Percentiles rank a stretch among this genome's conserved stretches.
phyloP scores from a whole-genome alignment of 2,329 filamentous ascomycete genomes.

The Thermoascus crustaceus region DNA sequence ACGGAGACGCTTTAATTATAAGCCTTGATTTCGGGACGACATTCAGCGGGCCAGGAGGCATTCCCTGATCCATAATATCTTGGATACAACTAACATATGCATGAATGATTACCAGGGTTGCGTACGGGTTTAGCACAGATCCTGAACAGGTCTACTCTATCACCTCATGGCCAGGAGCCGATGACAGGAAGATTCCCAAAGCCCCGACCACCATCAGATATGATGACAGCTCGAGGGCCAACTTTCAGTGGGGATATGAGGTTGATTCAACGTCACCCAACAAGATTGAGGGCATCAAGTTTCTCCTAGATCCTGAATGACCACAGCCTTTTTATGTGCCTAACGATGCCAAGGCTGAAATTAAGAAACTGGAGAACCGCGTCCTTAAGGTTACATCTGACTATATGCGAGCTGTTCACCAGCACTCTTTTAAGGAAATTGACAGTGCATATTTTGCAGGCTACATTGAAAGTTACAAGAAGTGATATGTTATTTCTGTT shows the following conservation, averaged over 20 bases:
- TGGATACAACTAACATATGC: neutral
- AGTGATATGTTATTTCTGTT: constrained; percentile 20
- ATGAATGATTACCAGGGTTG: constrained; percentile 8
- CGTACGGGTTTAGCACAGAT: constrained; percentile 12
- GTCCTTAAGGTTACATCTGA: neutral
- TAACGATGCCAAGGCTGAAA: neutral
- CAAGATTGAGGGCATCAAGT: constrained; percentile 18
- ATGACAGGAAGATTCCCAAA: constrained; percentile 15
- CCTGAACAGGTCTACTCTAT: constrained; percentile 15
- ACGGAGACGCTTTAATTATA: constrained; percentile 18
- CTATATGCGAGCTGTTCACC: neutral
- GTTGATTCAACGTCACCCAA: constrained; percentile 14
- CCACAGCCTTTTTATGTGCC: neutral
- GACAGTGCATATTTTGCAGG: constrained; percentile 7
- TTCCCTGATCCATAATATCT: neutral
- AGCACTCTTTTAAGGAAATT: neutral
- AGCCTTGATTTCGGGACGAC: constrained; percentile 25
- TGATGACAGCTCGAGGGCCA: too few species aligned
- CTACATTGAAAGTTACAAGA: constrained; percentile 9
- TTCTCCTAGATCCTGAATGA: constrained; percentile 3
- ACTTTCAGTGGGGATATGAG: constrained; percentile 18
- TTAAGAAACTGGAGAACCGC: neutral
- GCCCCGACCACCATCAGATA: constrained; percentile 14
- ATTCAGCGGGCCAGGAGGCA: constrained; percentile 17
- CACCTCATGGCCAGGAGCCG: constrained; percentile 17